Evolutionary conservation across 2,329 filamentous ascomycete species (phyloP).

Genomic region (Pseudodiploospora longispora): DNA sequence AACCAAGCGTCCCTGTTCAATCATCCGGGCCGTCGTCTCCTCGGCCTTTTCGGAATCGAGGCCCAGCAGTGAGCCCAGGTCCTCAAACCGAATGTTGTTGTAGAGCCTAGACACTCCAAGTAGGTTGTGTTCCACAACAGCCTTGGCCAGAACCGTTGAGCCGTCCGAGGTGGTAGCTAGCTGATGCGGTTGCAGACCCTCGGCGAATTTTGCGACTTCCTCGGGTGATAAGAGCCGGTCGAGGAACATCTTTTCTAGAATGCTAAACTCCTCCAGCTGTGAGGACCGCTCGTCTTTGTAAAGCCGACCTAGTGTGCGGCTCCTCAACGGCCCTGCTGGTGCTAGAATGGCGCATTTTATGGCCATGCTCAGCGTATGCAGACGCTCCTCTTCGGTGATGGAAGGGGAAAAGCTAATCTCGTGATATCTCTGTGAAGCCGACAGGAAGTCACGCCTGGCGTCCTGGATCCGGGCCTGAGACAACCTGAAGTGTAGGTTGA

Average conservation of each 20-base stretch:
- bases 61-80: constrained; percentile 68
- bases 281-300: constrained; percentile 87
- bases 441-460: constrained; percentile 79
- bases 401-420: constrained; percentile 69
- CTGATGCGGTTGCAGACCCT: constrained; percentile 76
- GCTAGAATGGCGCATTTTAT: constrained; percentile 90
- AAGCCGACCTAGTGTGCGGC: constrained; percentile 68
- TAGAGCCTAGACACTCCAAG: constrained; percentile 76
- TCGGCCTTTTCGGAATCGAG: constrained; percentile 76
- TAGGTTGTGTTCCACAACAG: constrained; percentile 93
- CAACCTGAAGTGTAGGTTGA: constrained; percentile 79
- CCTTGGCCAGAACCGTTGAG: constrained; percentile 84
- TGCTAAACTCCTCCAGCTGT: constrained; percentile 70
- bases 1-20: constrained; percentile 82
- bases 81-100: constrained; percentile 67
- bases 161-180: constrained; percentile 85
- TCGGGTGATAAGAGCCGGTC: constrained; percentile 71
- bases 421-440: constrained; percentile 82
- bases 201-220: constrained; percentile 83
- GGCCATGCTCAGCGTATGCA: constrained; percentile 76
- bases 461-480: constrained; percentile 91
- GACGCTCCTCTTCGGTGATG: constrained; percentile 78
- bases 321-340: constrained; percentile 79
- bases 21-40: constrained; percentile 87
- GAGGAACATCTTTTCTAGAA: constrained; percentile 96